phyloP scores from a whole-genome alignment of 805 yeast genomes.

The Spathaspora sp. region DNA sequence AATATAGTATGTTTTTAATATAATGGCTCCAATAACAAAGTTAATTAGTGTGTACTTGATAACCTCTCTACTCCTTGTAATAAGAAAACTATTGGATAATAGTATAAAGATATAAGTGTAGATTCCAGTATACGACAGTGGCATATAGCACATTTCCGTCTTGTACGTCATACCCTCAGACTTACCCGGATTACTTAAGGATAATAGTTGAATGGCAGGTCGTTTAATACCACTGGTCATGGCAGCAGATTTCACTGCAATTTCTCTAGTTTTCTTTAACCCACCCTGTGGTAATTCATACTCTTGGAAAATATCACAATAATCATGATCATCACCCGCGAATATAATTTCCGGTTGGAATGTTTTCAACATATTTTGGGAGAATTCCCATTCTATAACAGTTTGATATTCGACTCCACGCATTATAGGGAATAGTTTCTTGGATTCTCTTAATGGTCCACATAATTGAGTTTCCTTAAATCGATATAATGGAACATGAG shows the following conservation, averaged over 20 bases:
- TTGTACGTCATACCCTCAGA: slow-evolving; percentile 16
- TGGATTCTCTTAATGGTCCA: slow-evolving; percentile 74
- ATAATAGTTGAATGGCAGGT: slow-evolving; percentile 85
- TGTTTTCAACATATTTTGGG: slow-evolving; percentile 53
- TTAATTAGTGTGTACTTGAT: not conserved
- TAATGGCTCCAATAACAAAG: not conserved
- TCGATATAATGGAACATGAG: slow-evolving; percentile 88
- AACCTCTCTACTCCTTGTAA: not conserved
- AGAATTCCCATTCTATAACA: slow-evolving; percentile 60
- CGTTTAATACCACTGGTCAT: slow-evolving; percentile 87
- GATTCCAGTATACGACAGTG: slow-evolving; percentile 48
- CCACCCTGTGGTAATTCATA: slow-evolving; percentile 31
- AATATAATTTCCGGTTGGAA: slow-evolving; percentile 69
- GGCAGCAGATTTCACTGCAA: slow-evolving; percentile 83
- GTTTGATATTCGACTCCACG: slow-evolving; percentile 89
- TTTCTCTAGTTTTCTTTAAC: slow-evolving; percentile 44
- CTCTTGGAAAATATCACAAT: slow-evolving; percentile 71
- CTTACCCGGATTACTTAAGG: slow-evolving; percentile 49
- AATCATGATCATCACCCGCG: slow-evolving; percentile 97
- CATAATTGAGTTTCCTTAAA: slow-evolving; percentile 60
- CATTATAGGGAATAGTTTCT: slow-evolving; percentile 58
- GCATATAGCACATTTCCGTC: slow-evolving; percentile 55
- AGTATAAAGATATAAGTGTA: slow-evolving; percentile 26
- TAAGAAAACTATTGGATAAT: not conserved
- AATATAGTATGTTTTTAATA: slow-evolving; percentile 2